Evolutionary conservation across 805 yeast genomes (phyloP), one percentile per base, ranked within the genome.

Genomic region (Starmerella tilneyi): DNA sequence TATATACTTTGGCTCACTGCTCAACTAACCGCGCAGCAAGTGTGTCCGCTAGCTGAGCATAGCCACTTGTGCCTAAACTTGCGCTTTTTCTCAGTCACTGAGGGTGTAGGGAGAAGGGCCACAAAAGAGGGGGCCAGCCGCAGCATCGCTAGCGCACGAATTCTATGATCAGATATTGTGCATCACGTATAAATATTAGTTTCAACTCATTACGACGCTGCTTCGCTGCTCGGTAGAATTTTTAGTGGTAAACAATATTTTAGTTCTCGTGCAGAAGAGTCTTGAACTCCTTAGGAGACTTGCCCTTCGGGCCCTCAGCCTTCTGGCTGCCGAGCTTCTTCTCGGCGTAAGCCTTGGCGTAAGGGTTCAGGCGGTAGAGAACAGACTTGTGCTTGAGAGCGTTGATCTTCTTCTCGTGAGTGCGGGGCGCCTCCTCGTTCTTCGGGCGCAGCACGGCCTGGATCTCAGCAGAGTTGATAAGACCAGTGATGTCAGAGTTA

Each of bases 361-460:
- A 92, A 61, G 99, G 99, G 95, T 92, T 92, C 72, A 92, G 82
- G 79, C 96, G 85, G 72, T 86, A 80, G 70, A 86, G 74, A 65
- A 88, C 89, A 76, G 85, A 94, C 81, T 85, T 88, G 96, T 92
- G 92, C 92, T 85, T 89, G 70, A 86, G 81, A 73, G 96, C 94
- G 88, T 84, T 89, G 89, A 86, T 88, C 96, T 92, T 92, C 73
- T 80, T 79, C 69, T 84, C 94, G 79, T 83, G 85, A 59, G 85
- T 70, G 72, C 94, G 83, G 88, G 88, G 85, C 72, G 84, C 88
- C 67, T 80, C 74, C 72, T 82, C 92, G 65, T 94, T 94, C 56
- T 54, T 54, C 69, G 96, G 94, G 77, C 89, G 83, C 63, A 88
- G 84, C 68, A 80, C 96, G 62, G 95, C 76, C 78, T 92, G 98